Conservation (phyloP, 495 filamentous ascomycete species). For the Sphaerosporella brunnea region DNA sequence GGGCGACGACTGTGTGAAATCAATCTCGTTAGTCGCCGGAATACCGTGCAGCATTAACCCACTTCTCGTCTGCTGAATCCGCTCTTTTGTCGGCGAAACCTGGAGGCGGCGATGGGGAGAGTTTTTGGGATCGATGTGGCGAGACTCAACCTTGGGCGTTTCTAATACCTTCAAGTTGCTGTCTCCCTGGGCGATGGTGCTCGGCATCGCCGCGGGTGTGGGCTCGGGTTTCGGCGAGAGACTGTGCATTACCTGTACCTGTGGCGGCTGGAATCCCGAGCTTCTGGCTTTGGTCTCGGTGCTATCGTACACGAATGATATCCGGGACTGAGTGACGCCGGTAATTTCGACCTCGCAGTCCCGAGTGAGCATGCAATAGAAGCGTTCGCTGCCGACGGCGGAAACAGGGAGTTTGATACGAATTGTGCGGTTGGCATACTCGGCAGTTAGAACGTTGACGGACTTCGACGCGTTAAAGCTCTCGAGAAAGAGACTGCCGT, state of each 20-base stretch:
- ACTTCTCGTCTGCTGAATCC: neutral
- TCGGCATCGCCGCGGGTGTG: neutral
- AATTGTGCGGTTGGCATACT: neutral
- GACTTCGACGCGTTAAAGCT: neutral
- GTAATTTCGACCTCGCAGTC: neutral
- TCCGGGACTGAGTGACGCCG: neutral
- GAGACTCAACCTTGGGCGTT: constrained; percentile 18
- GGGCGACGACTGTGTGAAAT: constrained; percentile 5
- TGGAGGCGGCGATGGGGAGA: constrained; percentile 11
- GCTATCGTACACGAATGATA: neutral
- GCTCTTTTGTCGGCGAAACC: neutral
- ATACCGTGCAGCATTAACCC: neutral
- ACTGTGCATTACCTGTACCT: constrained; percentile 4
- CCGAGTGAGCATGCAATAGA: neutral
- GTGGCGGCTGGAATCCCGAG: neutral
- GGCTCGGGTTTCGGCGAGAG: neutral
- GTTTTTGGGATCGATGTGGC: constrained; percentile 21
- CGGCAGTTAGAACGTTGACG: neutral
- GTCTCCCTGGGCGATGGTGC: too few relatives aligned
- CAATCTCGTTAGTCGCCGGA: neutral
- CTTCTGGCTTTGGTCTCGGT: neutral
- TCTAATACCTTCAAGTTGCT: constrained; percentile 16
- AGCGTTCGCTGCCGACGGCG: neutral
- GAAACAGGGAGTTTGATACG: neutral
- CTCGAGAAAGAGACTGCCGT: neutral